Conservation (phyloP, 305 asterid genomes). For the Fraxinus baroniana region DNA sequence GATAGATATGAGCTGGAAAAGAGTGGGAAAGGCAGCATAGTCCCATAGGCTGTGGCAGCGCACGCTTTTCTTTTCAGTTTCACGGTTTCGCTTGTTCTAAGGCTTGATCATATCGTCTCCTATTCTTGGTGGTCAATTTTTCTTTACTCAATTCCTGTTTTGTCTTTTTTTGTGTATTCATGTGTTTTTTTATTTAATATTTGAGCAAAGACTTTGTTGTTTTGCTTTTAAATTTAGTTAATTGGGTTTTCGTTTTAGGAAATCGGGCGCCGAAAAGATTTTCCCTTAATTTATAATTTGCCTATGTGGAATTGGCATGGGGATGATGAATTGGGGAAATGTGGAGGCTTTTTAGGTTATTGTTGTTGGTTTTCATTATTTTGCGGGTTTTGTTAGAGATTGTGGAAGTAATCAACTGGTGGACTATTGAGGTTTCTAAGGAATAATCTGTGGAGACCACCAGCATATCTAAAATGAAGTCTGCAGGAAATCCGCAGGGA, state of each 20-base stretch:
- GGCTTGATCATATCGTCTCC: slow-evolving; percentile 66
- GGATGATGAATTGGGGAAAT: slow-evolving; percentile 12
- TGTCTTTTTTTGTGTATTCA: not conserved
- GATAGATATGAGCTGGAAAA: slow-evolving; percentile 80
- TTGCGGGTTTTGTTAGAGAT: not conserved
- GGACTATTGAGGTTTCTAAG: not conserved
- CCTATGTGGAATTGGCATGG: not conserved
- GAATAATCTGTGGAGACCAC: not conserved
- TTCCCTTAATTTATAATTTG: not conserved
- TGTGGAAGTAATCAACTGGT: not conserved
- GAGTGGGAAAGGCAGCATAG: slow-evolving; percentile 80
- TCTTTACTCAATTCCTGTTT: not conserved
- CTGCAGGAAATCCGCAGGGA: not conserved
- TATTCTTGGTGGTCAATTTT: slow-evolving; percentile 86
- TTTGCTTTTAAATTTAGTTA: slow-evolving; percentile 4
- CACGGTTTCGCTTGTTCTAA: slow-evolving; percentile 71
- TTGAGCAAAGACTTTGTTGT: not conserved
- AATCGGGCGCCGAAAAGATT: not conserved
- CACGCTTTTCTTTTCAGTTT: slow-evolving; percentile 65
- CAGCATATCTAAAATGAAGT: not conserved
- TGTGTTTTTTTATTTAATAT: not conserved
- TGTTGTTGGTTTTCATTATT: not conserved
- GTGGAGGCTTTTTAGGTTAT: not conserved
- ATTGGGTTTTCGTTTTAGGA: not conserved
- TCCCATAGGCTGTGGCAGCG: slow-evolving; percentile 76